Base-by-base conservation (phyloP, 768 basidiomycete genomes). In the Xerocomellus amylosporus region DNA sequence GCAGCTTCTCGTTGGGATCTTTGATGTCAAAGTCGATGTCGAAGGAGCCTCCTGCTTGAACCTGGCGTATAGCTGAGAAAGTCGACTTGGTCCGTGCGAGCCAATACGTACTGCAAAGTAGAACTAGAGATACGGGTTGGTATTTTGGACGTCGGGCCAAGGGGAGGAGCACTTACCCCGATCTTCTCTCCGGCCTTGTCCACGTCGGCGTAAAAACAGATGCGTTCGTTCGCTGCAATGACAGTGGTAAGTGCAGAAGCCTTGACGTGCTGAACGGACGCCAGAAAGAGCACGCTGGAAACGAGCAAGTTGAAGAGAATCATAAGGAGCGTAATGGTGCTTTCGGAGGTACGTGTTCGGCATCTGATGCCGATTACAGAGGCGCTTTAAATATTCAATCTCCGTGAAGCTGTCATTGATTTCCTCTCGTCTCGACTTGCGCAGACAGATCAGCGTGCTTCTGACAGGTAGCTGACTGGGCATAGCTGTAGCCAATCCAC, bases 1-100 rank as follows among this genome's bases (percentile, higher is more conserved):
- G 72, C 33, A 95, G 75, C 69, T 87, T 91, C 65, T 92, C 90
- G 54, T 84, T 86, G 8, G 97, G 96, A 70, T 96, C 93, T 61
- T 88, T 93, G 60, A 98, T 81, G 58, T 91, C 87, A 68, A 88
- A 97, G 77, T 96, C 93, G 40, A 98, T 88, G 71, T 97, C 96
- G 73, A 98, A 98, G 1, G 92, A 88, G 54, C 96, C 96, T 43
- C 96, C 96, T 28, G 94, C 92, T 85, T 98, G 96, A 34, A 98
- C 90, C 90, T 92, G 34, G 43, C 20, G 19, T 22, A 22, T 49
- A 26, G 36, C 19, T 54, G 31, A 50, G 51, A 37, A 38, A 28
- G 46, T 38, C 13, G n/a, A 38, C 19, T 26, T 10, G 42, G 17
- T 6, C 20, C n/a, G 46, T 19, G 15, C 44, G 22, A n/a, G 22